Conservation (phyloP, 1,284 basidiomycete species). For the Peniophora sp. region DNA sequence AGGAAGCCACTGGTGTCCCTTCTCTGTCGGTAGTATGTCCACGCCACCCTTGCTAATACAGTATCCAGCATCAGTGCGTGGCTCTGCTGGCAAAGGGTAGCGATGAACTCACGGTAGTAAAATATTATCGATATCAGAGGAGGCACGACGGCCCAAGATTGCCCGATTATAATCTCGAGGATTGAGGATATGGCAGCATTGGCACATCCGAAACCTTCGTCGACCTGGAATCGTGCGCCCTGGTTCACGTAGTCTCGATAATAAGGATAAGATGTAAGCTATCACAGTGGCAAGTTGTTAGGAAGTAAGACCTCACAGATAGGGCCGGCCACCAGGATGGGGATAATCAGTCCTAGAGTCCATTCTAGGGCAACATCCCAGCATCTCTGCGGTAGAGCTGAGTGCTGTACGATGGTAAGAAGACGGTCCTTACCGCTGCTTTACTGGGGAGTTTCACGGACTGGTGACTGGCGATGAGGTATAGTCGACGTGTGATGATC, state of each 20-base stretch:
- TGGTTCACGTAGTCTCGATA: neutral
- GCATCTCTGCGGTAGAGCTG: neutral
- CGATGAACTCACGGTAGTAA: neutral
- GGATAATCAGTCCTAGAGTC: neutral
- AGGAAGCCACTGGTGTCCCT: neutral
- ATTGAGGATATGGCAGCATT: neutral
- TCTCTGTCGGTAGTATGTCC: neutral
- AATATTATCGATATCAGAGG: neutral
- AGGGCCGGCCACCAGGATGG: neutral
- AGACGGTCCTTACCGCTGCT: neutral
- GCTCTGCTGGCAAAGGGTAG: too few species aligned
- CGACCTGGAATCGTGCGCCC: neutral
- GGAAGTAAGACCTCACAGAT: neutral
- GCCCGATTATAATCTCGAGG: neutral
- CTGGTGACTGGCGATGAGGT: neutral
- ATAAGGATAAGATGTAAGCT: neutral
- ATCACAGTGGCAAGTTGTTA: neutral
- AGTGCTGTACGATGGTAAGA: neutral
- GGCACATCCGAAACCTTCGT: neutral
- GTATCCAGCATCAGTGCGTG: too few species aligned
- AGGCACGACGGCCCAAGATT: neutral
- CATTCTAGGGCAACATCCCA: neutral
- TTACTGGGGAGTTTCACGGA: neutral
- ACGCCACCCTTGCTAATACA: neutral
- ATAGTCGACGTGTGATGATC: slow-evolving; percentile 1